Percentiles rank a stretch among this genome's conserved stretches.
Evolutionary conservation across 305 asterid genomes (phyloP).

Genomic region (Fraxinus floribunda): DNA sequence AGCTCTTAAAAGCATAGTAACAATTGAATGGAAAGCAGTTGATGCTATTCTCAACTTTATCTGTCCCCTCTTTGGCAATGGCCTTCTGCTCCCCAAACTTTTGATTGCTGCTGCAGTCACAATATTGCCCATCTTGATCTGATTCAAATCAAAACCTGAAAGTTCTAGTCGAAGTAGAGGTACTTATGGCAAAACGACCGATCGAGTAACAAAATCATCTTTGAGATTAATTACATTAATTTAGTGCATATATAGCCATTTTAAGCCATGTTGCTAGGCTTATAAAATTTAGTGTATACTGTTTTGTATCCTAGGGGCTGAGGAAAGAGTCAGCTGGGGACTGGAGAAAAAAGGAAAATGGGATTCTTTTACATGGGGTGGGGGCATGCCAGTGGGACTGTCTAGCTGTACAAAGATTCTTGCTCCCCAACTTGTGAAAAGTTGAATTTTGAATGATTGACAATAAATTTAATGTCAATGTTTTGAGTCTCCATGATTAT

Average conservation of each 20-base stretch:
- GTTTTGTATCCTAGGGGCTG: background rate
- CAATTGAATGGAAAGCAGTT: conserved; percentile 21
- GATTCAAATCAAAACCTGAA: background rate
- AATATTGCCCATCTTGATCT: background rate
- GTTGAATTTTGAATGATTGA: conserved; percentile 1
- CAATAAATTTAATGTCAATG: background rate
- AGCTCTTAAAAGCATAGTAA: conserved; percentile 20
- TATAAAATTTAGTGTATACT: background rate
- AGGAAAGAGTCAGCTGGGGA: background rate
- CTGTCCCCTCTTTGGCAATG: conserved; percentile 31
- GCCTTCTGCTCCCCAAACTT: conserved; percentile 3
- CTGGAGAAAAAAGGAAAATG: background rate
- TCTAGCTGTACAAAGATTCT: conserved; percentile 31
- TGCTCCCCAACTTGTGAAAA: conserved; percentile 31
- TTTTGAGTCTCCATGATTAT: background rate
- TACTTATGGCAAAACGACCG: background rate
- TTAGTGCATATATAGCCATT: background rate
- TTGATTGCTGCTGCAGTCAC: background rate
- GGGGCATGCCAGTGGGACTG: conserved; percentile 36
- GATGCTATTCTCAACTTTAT: conserved; percentile 24
- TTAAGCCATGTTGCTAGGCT: background rate
- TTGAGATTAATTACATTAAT: background rate
- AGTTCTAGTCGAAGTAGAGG: background rate
- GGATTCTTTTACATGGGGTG: conserved; percentile 12
- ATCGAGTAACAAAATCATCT: background rate